Percentiles rank a stretch among this genome's conserved stretches.
phyloP scores from a whole-genome alignment of 305 asterid species.

The Solanum hybrid region DNA sequence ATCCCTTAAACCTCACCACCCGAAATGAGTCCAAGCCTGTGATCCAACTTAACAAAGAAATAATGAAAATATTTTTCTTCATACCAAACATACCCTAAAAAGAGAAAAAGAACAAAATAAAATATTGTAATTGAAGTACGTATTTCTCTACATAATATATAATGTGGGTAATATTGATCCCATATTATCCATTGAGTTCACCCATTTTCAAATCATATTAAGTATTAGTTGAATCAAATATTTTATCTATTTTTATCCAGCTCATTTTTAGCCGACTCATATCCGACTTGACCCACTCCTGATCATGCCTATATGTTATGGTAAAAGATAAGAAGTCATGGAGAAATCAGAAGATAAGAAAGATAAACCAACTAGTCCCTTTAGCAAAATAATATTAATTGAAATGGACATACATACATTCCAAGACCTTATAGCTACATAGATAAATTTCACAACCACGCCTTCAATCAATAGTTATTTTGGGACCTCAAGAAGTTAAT shows the following conservation, averaged over 20 bases:
- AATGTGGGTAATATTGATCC: neutral
- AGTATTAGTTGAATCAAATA: too few species aligned
- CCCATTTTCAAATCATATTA: neutral
- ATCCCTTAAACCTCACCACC: neutral
- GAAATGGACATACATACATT: neutral
- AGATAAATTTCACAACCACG: neutral
- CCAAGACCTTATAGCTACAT: neutral
- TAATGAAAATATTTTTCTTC: too few species aligned
- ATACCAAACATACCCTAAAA: neutral
- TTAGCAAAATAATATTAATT: neutral
- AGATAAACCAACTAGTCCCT: neutral
- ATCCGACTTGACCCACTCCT: neutral
- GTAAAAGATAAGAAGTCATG: neutral
- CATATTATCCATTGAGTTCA: neutral
- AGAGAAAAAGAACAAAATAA: too few species aligned
- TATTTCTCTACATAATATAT: neutral
- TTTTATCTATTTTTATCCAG: too few species aligned
- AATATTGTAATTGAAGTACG: neutral
- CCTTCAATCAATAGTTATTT: neutral
- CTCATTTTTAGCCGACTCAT: too few species aligned
- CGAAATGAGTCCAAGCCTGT: neutral
- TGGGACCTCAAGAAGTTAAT: neutral
- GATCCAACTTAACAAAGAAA: neutral
- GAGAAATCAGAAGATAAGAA: neutral
- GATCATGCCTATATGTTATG: neutral